Evolutionary conservation across 495 filamentous ascomycete species (phyloP).

Genomic region (Penicillium pulvis): DNA sequence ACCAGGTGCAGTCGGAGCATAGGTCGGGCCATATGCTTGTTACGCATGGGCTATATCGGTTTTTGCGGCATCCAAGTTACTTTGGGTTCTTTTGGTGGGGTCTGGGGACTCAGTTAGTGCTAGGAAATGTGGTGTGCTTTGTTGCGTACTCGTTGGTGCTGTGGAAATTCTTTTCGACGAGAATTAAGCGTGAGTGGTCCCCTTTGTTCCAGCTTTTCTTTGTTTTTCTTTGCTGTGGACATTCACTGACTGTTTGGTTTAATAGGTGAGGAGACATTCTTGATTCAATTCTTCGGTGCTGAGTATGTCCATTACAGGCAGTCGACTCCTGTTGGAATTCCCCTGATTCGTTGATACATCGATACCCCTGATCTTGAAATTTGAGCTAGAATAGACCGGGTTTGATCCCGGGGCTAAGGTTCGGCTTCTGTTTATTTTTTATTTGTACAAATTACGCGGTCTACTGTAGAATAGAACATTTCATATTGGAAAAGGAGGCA

Average conservation of each 20-base stretch:
- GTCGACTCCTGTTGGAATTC: slow-evolving; percentile 72
- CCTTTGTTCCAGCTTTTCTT: slow-evolving; percentile 1
- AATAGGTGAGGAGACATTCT: slow-evolving; percentile 71
- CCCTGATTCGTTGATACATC: slow-evolving; percentile 50
- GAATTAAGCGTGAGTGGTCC: slow-evolving; percentile 63
- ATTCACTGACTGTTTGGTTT: slow-evolving; percentile 3
- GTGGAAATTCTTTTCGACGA: slow-evolving; percentile 77
- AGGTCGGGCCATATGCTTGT: slow-evolving; percentile 74
- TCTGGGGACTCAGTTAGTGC: slow-evolving; percentile 85
- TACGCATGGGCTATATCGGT: slow-evolving; percentile 65
- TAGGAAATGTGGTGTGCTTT: slow-evolving; percentile 82
- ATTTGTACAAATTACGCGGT: neutral
- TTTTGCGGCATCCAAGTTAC: slow-evolving; percentile 83
- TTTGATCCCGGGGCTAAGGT: neutral
- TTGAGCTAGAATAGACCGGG: neutral
- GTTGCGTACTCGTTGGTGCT: slow-evolving; percentile 71
- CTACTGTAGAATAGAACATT: neutral
- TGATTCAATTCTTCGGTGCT: slow-evolving; percentile 80
- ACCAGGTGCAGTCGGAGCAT: slow-evolving; percentile 70
- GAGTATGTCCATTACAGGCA: slow-evolving; percentile 77
- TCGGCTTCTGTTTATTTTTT: neutral
- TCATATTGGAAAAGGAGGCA: neutral
- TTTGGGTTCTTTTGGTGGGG: slow-evolving; percentile 99
- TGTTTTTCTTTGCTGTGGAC: slow-evolving; percentile 6
- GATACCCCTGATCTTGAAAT: neutral